These are phyloP conservation scores for Dissophora ornata DNA, from an alignment of 192 early-diverging fungal species.

Conservation along the genomic window DNA sequence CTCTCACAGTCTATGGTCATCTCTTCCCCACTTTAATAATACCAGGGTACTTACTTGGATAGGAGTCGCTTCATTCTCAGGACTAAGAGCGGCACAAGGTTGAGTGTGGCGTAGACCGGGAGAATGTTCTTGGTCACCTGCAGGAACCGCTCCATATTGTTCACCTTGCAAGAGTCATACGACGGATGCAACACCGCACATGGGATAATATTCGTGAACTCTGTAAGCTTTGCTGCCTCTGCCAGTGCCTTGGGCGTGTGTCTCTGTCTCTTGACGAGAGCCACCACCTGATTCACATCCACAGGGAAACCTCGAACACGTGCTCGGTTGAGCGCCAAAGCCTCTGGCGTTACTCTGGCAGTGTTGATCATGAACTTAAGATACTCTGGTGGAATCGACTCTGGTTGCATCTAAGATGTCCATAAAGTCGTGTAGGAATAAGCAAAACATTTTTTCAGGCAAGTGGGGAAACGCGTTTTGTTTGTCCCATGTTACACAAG, in stretches of 20 bases:
- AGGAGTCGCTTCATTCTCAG: constrained; percentile 68
- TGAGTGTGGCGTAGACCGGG: constrained; percentile 76
- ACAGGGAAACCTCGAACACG: constrained; percentile 60
- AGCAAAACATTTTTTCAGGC: too few relatives aligned
- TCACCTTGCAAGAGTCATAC: constrained; percentile 59
- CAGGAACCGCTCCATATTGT: constrained; percentile 59
- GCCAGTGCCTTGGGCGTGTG: constrained; percentile 57
- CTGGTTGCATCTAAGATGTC: constrained; percentile 62
- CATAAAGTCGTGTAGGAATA: not conserved
- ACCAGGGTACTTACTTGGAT: constrained; percentile 69
- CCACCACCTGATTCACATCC: constrained; percentile 45
- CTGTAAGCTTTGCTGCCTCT: constrained; percentile 48
- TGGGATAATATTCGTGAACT: constrained; percentile 62
- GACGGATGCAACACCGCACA: constrained; percentile 68
- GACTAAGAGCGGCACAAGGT: constrained; percentile 78
- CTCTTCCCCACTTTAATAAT: too few relatives aligned
- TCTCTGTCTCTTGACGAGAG: constrained; percentile 42
- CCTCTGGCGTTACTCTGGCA: constrained; percentile 66
- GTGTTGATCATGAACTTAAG: constrained; percentile 72
- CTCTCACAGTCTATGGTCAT: too few relatives aligned
- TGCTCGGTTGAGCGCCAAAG: constrained; percentile 67
- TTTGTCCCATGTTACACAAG: constrained; percentile 12
- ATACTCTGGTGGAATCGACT: constrained; percentile 67
- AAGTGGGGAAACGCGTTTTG: not conserved
- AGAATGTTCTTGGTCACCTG: constrained; percentile 66